phyloP scores from a whole-genome alignment of 1,139 yeast species.

The Suhomyces guaymorum region DNA sequence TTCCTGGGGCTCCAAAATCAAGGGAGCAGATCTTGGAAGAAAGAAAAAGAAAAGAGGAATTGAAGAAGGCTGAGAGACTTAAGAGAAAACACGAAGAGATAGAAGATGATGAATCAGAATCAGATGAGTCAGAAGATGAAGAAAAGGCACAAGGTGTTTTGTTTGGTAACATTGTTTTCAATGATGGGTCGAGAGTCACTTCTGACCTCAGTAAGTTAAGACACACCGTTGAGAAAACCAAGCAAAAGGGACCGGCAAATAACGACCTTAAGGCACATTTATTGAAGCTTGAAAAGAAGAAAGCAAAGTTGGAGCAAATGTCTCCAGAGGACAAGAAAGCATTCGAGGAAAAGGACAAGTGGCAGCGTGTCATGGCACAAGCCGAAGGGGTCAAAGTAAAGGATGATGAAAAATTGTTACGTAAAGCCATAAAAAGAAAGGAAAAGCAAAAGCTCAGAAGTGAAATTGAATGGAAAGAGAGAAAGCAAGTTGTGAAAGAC shows the following conservation, averaged over 20 bases:
- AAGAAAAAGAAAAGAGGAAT: conserved; percentile 45
- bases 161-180: conserved; percentile 80
- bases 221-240: conserved; percentile 48
- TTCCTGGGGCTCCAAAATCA: conserved; percentile 77
- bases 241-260: conserved; percentile 80
- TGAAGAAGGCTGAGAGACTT: conserved; percentile 27
- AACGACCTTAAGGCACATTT: conserved; percentile 85
- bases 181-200: conserved; percentile 80
- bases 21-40: conserved; percentile 74
- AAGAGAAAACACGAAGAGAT: conserved; percentile 32
- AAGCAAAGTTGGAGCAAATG: conserved; percentile 58
- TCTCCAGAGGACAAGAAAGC: conserved; percentile 65
- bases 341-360: conserved; percentile 69
- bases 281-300: conserved; percentile 70
- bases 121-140: conserved; percentile 37
- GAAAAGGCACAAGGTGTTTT: conserved; percentile 46
- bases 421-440: conserved; percentile 81
- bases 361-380: conserved; percentile 82
- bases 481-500: conserved; percentile 75
- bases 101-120: conserved; percentile 40
- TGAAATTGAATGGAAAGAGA: conserved; percentile 83
- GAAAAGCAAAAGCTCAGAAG: conserved; percentile 79
- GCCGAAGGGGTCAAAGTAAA: conserved; percentile 87
- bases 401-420: conserved; percentile 86
- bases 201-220: conserved; percentile 69